Base-by-base conservation (phyloP, 2,329 filamentous ascomycete species). In the Aspergillus terreus region DNA sequence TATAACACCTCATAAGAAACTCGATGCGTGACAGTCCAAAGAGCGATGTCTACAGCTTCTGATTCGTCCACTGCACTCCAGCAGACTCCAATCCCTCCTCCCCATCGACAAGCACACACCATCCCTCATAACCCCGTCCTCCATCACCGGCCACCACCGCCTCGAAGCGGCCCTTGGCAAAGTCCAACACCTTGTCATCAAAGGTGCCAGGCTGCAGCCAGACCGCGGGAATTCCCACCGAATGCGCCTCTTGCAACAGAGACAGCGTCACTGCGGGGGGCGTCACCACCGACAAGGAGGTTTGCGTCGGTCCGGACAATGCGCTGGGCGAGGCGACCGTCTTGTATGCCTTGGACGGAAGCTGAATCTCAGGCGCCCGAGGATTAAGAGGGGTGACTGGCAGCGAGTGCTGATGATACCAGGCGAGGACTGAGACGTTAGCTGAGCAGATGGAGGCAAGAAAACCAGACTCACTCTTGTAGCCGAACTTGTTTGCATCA, bases 131-230 rank as follows among this genome's bases (percentile, higher is more conserved):
- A 6, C 88, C 88, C 25, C 72, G 65, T 23, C 85, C 84, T 25
- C 85, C 83, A 35, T 85, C 76, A 79, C 84, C 55, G 78, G 82
- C 86, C 33, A 90, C 79, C 43, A 77, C 86, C 35, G 84, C 83
- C 58, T 84, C 76, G 63, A 94, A 96, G 58, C 87, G 80, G 43
- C 75, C 75, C 54, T 79, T 76, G 3, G 89, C 90, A 69, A 82
- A 91, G 38, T 80, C 75, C 56, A 96, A 67, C 19, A 90, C 87
- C 52, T 84, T 82, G 47, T 88, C 82, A 67, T 96, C 85, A 66
- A 88, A 97, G 14, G 84, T 92, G 1, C 92, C 94, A 0, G 94
- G 94, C 74, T 97, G 94, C 58, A 97, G 75, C 88, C 90, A 96
- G 4, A 96, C 85, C 23, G 88, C 81, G 15, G 82, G 80, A 42